A percentile compares a stretch with the other conserved stretches of the same genome.
phyloP scores from a whole-genome alignment of 371 early-diverging fungal genomes.

The Furculomyces boomerangus region DNA sequence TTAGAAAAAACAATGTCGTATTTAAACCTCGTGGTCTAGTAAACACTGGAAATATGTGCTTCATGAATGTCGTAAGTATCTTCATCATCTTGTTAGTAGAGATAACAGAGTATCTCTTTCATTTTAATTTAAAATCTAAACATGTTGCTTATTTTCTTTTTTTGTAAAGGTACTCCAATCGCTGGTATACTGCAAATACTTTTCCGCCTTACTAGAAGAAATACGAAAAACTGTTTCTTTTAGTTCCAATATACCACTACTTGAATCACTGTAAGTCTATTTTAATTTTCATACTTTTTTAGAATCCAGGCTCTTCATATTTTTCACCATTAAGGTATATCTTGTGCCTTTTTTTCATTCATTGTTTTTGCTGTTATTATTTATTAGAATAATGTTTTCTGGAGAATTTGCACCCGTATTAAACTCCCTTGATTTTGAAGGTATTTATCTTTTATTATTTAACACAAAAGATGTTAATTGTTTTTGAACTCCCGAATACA shows the following conservation, averaged over 20 bases:
- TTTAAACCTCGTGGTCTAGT: constrained; percentile 79
- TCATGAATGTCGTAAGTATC: constrained; percentile 66
- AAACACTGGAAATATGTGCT: constrained; percentile 93
- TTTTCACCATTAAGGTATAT: no score
- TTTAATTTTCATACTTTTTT: background rate
- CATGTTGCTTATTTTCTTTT: background rate
- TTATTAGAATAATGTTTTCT: constrained; percentile 45
- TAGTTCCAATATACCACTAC: constrained; percentile 61
- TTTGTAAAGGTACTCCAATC: background rate
- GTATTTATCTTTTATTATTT: constrained; percentile 21
- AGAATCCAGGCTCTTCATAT: no score
- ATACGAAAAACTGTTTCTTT: constrained; percentile 46
- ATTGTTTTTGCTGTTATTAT: background rate
- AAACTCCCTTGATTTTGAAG: constrained; percentile 12
- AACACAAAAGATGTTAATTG: constrained; percentile 26
- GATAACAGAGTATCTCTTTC: background rate
- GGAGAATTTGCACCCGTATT: constrained; percentile 42
- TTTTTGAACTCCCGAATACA: no score
- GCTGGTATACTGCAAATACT: constrained; percentile 59
- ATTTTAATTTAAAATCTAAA: background rate
- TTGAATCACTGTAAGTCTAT: constrained; percentile 44
- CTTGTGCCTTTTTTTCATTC: background rate
- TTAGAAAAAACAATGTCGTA: constrained; percentile 15
- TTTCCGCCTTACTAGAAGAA: constrained; percentile 60
- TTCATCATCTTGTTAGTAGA: background rate